A percentile compares a stretch with the other conserved stretches of the same genome.
Conservation (phyloP, 2,329 filamentous ascomycete genomes). For the Furcasterigmium furcatum region DNA sequence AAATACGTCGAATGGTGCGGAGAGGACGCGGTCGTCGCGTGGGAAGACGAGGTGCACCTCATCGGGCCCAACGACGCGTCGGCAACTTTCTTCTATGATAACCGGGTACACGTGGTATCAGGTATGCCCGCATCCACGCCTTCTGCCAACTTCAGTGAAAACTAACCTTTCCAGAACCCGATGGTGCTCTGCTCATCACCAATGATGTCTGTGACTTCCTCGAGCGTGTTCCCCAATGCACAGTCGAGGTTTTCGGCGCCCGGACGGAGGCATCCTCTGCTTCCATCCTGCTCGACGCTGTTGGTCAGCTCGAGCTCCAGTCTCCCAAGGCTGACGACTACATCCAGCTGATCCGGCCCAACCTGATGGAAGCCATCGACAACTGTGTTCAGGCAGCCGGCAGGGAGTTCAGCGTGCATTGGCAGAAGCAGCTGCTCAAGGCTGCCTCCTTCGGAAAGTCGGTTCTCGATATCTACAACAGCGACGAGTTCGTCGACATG, state of each 20-base stretch:
- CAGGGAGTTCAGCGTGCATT: conserved; percentile 83
- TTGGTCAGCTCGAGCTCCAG: conserved; percentile 85
- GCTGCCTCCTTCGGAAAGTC: conserved; percentile 98
- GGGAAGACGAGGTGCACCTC: conserved; percentile 96
- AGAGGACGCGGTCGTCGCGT: conserved; percentile 89
- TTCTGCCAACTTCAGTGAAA: not conserved
- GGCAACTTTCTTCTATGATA: conserved; percentile 82
- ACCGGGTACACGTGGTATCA: conserved; percentile 81
- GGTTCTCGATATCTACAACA: conserved; percentile 94
- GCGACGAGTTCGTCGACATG: conserved; percentile 98
- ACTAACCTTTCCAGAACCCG: conserved; percentile 50
- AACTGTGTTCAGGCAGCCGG: conserved; percentile 91
- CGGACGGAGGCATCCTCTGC: conserved; percentile 86
- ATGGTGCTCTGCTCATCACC: conserved; percentile 86
- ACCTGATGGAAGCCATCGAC: conserved; percentile 88
- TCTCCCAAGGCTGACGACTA: conserved; percentile 98
- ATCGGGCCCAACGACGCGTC: conserved; percentile 81
- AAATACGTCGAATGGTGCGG: conserved; percentile 95
- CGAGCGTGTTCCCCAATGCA: conserved; percentile 86
- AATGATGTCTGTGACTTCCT: conserved; percentile 96
- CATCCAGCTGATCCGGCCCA: conserved; percentile 87
- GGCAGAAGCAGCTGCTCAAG: conserved; percentile 95
- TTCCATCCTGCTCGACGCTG: conserved; percentile 89
- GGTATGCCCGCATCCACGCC: conserved; percentile 45
- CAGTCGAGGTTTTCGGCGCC: conserved; percentile 83